Base-by-base conservation (phyloP, 208 protist genomes). In the Crithidia mellificae region DNA sequence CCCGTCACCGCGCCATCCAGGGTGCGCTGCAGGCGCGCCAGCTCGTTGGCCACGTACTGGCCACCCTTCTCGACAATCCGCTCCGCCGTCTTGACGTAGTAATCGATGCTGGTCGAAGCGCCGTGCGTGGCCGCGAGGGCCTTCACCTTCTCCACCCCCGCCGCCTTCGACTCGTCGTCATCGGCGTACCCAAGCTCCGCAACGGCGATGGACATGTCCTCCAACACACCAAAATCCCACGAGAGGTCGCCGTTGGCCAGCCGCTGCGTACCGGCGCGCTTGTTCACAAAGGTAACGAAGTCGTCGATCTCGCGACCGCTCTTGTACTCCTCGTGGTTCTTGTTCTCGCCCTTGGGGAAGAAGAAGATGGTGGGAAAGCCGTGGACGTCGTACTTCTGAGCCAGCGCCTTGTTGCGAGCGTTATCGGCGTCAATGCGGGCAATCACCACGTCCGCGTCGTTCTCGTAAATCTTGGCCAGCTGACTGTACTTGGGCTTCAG, bases 381-480 rank as follows among this genome's bases (percentile, higher is more conserved):
- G 3, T 47, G 19, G 11, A 96, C 59, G 12, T 80, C 54, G 72
- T 84, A 89, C 25, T 38, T 8, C 24, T 41, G 27, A 0, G 49
- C 53, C 14, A 88, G 11, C 2, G 29, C 44, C 24, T 64, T 30
- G 71, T 90, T 83, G 1, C 51, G 43, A 7, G 19, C 32, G 17
- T 90, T 72, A 54, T 82, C 70, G 7, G 74, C 85, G 53, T 97
- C 65, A 63, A 90, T 29, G 51, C 74, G 70, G 20, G 80, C 92
- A 39, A 97, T 80, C n/a, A 88, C 64, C 2, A 95, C 50, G 54
- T 93, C 80, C 46, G 88, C 68, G n/a, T 95, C 86, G 25, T 75
- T 68, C 30, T 71, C 58, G 57, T 72, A 89, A 19, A 82, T 61
- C 34, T 68, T 74, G 2, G 84, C 84, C 8, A 95, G 62, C 29